Evolutionary conservation across 495 filamentous ascomycete species (phyloP), one percentile per base, ranked within the genome.

Genomic region (Penicillium cinerascens): DNA sequence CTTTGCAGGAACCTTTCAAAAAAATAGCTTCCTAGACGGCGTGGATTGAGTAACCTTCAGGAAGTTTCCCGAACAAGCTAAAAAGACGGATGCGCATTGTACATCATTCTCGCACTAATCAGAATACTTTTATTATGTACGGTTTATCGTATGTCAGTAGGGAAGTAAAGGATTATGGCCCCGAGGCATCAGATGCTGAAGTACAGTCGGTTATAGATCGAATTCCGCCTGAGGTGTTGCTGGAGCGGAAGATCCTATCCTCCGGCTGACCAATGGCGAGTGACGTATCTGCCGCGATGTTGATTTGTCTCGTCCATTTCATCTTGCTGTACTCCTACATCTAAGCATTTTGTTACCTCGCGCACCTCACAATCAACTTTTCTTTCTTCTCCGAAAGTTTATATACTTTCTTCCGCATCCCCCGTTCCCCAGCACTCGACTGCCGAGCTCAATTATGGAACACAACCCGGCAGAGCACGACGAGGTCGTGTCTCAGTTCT

Each of bases 401-500:
- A 21, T 47, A 36, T 15, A 7, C 4, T 16, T 41, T 21, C 13
- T 18, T 33, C 42, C 15, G 33, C 17, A 5, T 11, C 18, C 21
- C n/a, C 11, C 10, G 2, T 11, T 22, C 21, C 15, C 16, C 23
- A 7, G 21, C 20, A 41, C 21, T n/a, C 9, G 1, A 40, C 21
- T 33, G 20, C 29, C 47, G 44, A 64, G 26, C 53, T 51, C 49
- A 54, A 70, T 53, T 49, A 84, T 84, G 80, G 77, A 74, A 18
- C 81, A 83, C 70, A 70, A 69, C 62, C 72, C 74, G 64, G 57
- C 66, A 27, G 78, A 85, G 58, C 84, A 84, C 51, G 86, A 92
- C 67, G 77, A 79, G 58, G 70, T 88, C 51, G 83, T 93, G 53
- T 78, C 80, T 57, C 76, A 87, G 66, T 91, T 96, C 70, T 83